Evolutionary conservation across 768 basidiomycete species (phyloP), one percentile per base, ranked within the genome.

Genomic region (Tubosaeta brunneosetosa): DNA sequence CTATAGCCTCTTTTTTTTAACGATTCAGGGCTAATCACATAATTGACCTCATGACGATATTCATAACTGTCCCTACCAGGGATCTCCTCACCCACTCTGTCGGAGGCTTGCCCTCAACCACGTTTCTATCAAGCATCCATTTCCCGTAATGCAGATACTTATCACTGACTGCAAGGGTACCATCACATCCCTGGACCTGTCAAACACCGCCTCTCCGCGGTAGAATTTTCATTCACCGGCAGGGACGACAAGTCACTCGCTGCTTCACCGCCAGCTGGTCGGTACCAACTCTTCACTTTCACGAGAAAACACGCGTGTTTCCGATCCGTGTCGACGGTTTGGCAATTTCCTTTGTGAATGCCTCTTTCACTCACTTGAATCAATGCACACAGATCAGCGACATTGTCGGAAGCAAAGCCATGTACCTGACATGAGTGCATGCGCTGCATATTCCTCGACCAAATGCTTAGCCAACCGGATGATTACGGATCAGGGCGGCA

Each of bases 221-320:
- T 38, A 26, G 42, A 42, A 43, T 48, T 25, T 41, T 43, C 50
- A 52, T 40, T 58, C 37, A 7, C 56, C 59, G 53, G 8, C 36
- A 53, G 53, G 49, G 47, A 57, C 48, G 32, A 49, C 17, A 7
- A 14, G 27, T 44, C 37, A n/a, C 10, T 22, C n/a, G n/a, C 37
- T 32, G 9, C 46, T 44, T n/a, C 27, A 14, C 14, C 16, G 32
- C 42, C 40, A 12, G 25, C 19, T 32, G 40, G 38, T 47, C 33
- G 42, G 22, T 19, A 6, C 29, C 47, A 17, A 36, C 33, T 25
- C 12, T 44, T 17, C 5, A 22, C 12, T 4, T 14, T 42, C 44
- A 14, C 25, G 12, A n/a, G 50, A 41, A 32, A 31, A 11, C 29
- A 16, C 12, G 11, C 33, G 16, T 34, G 38, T 36, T 27, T 31